Conservation (phyloP, 768 basidiomycete species). For the Tylopilus subfusipes region DNA sequence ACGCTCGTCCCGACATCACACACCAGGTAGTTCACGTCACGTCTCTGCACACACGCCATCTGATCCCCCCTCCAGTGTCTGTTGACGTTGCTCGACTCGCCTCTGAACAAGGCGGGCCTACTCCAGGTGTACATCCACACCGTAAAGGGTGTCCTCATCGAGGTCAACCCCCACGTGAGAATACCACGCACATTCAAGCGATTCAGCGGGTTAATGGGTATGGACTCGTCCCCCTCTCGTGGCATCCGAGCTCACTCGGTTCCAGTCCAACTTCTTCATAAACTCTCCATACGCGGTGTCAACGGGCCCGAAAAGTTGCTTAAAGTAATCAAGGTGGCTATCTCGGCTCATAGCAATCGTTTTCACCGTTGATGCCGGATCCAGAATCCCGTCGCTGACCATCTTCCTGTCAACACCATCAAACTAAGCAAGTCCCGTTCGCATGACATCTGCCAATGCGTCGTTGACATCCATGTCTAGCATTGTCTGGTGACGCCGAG, state of each 20-base stretch:
- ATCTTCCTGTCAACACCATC: slow-evolving; percentile 91
- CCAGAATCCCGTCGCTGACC: slow-evolving; percentile 91
- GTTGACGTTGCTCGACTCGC: slow-evolving; percentile 93
- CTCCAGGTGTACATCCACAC: slow-evolving; percentile 99
- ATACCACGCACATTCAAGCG: slow-evolving; percentile 99
- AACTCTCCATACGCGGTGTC: slow-evolving; percentile 90
- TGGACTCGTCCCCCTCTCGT: slow-evolving; percentile 13
- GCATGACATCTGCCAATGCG: neutral
- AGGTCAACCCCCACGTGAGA: slow-evolving; percentile 96
- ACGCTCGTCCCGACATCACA: slow-evolving; percentile 98
- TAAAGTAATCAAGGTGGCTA: slow-evolving; percentile 87
- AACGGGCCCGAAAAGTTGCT: slow-evolving; percentile 96
- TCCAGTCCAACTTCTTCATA: slow-evolving; percentile 93
- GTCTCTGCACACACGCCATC: neutral
- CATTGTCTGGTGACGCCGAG: slow-evolving; percentile 88
- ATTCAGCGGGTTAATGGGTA: slow-evolving; percentile 98
- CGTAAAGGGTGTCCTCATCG: slow-evolving; percentile 91
- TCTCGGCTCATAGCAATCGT: neutral
- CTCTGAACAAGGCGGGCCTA: slow-evolving; percentile 93
- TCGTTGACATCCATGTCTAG: slow-evolving; percentile 37
- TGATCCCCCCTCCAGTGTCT: slow-evolving; percentile 63
- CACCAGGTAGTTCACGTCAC: slow-evolving; percentile 71
- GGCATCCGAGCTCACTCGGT: neutral
- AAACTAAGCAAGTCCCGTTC: slow-evolving; percentile 75
- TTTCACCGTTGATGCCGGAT: slow-evolving; percentile 1